Base-by-base conservation (phyloP, 2,329 filamentous ascomycete species). In the Myriosclerotinia duriaeana region DNA sequence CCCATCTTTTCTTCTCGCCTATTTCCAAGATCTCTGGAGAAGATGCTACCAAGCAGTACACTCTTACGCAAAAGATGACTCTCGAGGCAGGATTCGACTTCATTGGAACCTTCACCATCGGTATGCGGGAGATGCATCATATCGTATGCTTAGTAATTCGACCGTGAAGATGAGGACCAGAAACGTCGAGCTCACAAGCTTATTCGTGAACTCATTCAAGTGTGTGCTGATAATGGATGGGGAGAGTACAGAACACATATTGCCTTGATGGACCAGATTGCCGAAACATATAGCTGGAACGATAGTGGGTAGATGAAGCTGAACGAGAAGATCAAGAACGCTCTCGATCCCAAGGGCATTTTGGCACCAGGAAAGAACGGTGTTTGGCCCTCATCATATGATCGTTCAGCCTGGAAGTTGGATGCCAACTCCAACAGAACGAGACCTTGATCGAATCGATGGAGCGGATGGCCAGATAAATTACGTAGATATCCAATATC, bases 111-210 rank as follows among this genome's bases (percentile, higher is more conserved):
- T 82, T 85, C 61, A 79, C 79, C 55, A 79, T 85, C 6, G 82
- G 82, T 12, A 60, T 65, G 68, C 77, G 83, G 14, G 83, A 85
- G 73, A 84, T 85, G 78, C 83, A 85, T 72, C 80, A 84, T 71
- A 85, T 85, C 66, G 79, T 84, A 3, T 82, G 82, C 66, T 81
- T 86, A 53, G 78, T 85, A 17, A 17, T 86, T 82, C 71, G 79
- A 86, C 68, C 77, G 80, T 6, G 77, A 78, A 48, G 77, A 82
- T 44, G 70, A 76, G 0, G 77, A 79, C 1, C 70, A 73, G 56
- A 78, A 81, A 69, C 69, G 76, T 26, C 74, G 77, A 62, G 77
- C 78, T 14, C 74, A 78, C 67, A 70, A 72, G 66, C 69, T 80
- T 15, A 80, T 82, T 67, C 72, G 71, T n/a, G 74, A 73, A 38